These are phyloP conservation scores for Dactylellina cionopaga DNA, from an alignment of 2,329 filamentous ascomycete species.

Conservation along the genomic window DNA sequence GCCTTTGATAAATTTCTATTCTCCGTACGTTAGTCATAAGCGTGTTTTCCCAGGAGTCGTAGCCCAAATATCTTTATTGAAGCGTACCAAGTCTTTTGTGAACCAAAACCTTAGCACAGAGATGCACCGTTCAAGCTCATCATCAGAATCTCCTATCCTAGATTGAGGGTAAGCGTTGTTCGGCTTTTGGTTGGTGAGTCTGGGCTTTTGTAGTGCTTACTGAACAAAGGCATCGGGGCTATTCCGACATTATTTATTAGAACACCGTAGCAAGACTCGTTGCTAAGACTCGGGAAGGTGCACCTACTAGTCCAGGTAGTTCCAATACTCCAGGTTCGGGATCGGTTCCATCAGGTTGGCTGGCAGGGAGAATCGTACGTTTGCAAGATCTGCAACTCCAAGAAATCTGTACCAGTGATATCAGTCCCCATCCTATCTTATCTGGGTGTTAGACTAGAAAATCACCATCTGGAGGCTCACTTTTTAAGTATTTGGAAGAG, in stretches of 20 bases:
- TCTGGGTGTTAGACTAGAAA: not conserved
- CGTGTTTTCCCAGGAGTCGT: not conserved
- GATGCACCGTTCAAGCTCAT: slow-evolving; percentile 91
- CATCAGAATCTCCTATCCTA: slow-evolving; percentile 86
- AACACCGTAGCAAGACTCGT: not conserved
- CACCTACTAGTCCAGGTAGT: slow-evolving; percentile 80
- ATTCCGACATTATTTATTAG: slow-evolving; percentile 1
- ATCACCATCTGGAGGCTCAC: slow-evolving; percentile 1
- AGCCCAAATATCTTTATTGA: slow-evolving; percentile 8
- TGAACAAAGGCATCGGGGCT: slow-evolving; percentile 49
- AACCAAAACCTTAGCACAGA: slow-evolving; percentile 97
- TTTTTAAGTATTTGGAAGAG: slow-evolving; percentile 40
- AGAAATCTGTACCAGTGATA: slow-evolving; percentile 73
- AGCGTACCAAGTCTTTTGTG: slow-evolving; percentile 83
- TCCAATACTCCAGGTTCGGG: slow-evolving; percentile 99
- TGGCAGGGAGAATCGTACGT: slow-evolving; percentile 93
- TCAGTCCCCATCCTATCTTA: slow-evolving; percentile 4
- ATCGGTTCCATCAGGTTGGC: slow-evolving; percentile 95
- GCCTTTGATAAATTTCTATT: slow-evolving; percentile 92
- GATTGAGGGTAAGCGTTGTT: slow-evolving; percentile 23
- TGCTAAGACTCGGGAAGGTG: slow-evolving; percentile 69
- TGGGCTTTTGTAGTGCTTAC: slow-evolving; percentile 28
- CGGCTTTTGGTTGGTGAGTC: not conserved
- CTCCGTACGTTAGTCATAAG: slow-evolving; percentile 1
- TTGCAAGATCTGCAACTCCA: slow-evolving; percentile 92